Conservation (phyloP, 2,329 filamentous ascomycete species). For the Claviceps sp. region DNA sequence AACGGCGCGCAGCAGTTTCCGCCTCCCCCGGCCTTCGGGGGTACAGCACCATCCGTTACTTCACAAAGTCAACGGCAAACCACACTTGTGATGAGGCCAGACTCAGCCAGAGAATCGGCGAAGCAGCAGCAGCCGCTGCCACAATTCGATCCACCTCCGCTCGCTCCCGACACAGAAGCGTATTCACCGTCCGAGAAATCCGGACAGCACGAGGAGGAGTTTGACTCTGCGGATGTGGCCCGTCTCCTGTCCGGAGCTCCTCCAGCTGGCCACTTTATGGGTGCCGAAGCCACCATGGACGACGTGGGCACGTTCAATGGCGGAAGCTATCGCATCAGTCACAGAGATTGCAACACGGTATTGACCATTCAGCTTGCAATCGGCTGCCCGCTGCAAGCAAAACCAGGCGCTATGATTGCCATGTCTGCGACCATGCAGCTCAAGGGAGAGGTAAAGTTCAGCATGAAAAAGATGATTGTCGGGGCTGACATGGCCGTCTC, state of each 20-base stretch:
- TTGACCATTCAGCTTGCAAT: conserved; percentile 81
- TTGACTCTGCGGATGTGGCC: conserved; percentile 13
- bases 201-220: conserved; percentile 10
- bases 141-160: conserved; percentile 15
- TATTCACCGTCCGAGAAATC: conserved; percentile 18
- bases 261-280: conserved; percentile 44
- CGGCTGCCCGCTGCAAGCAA: conserved; percentile 69
- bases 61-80: conserved; percentile 6
- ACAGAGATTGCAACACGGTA: conserved; percentile 81
- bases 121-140: conserved; percentile 16
- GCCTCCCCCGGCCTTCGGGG: conserved; percentile 2
- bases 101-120: conserved; percentile 10
- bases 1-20: conserved; percentile 12
- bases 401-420: conserved; percentile 83
- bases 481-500: conserved; percentile 70
- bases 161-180: conserved; percentile 10
- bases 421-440: conserved; percentile 85
- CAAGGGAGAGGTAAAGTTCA: conserved; percentile 72
- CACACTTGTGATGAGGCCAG: conserved; percentile 13
- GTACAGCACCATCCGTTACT: not conserved
- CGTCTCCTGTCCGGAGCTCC: conserved; percentile 27
- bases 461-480: conserved; percentile 77
- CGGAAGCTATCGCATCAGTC: conserved; percentile 84
- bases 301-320: conserved; percentile 96
- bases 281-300: conserved; percentile 51